These are phyloP conservation scores for Pseudogymnoascus verrucosus DNA, from an alignment of 2,329 filamentous ascomycete species.

Conservation along the genomic window DNA sequence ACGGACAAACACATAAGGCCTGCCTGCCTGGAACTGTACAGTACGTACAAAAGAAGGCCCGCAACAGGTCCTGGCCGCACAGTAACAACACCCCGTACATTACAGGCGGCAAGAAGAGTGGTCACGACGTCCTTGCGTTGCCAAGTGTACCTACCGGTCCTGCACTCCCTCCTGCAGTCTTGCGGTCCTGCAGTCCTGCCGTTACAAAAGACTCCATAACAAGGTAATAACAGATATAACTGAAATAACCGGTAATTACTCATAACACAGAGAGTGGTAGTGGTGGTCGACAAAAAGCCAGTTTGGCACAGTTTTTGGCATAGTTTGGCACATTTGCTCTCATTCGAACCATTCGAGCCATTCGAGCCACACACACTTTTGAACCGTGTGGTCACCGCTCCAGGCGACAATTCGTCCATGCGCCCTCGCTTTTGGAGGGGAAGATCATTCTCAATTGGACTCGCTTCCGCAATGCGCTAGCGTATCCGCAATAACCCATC, in stretches of 20 bases:
- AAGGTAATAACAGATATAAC: neutral
- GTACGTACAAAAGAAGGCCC: neutral
- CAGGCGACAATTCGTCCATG: conserved; percentile 4
- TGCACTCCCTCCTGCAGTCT: neutral
- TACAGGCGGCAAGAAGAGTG: neutral
- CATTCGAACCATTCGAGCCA: neutral
- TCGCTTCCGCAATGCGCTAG: conserved; percentile 6
- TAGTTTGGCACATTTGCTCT: conserved; percentile 4
- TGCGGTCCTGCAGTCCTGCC: neutral
- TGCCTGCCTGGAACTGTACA: neutral
- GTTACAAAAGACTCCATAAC: neutral
- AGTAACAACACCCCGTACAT: neutral
- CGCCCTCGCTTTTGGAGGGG: conserved; percentile 9
- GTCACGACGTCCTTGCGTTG: conserved; percentile 2
- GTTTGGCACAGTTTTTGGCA: neutral
- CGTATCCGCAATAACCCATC: conserved; percentile 9
- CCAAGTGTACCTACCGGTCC: neutral
- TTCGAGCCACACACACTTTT: conserved; percentile 1
- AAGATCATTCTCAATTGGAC: conserved; percentile 8
- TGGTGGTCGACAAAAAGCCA: neutral
- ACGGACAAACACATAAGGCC: neutral
- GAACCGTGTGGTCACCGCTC: neutral
- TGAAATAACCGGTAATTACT: neutral
- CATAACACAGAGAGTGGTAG: neutral
- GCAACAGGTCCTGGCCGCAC: neutral